These are phyloP conservation scores for Penicillium canariense DNA, from an alignment of 495 filamentous ascomycete genomes.

Conservation along the genomic window DNA sequence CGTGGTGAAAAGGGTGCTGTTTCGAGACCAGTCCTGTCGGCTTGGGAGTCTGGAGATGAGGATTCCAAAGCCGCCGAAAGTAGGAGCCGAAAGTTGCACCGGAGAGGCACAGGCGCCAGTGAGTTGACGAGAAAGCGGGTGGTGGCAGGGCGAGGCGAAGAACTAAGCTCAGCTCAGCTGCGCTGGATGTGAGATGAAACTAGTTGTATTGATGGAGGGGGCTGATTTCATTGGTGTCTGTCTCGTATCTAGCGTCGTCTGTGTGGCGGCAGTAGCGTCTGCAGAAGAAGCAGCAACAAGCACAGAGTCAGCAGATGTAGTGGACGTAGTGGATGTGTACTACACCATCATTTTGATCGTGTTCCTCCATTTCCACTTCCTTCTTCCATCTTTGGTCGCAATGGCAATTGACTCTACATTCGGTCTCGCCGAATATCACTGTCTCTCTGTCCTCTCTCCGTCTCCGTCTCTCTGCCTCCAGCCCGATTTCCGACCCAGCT, in stretches of 20 bases:
- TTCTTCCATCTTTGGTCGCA: neutral
- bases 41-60: neutral
- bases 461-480: neutral
- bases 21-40: neutral
- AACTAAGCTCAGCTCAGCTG: neutral
- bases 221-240: too few relatives aligned
- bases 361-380: neutral
- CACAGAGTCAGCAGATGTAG: neutral
- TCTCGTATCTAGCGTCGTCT: too few relatives aligned
- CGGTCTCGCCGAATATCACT: neutral
- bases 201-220: too few relatives aligned
- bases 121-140: neutral
- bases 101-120: neutral
- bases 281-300: neutral
- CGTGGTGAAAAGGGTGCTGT: neutral
- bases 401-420: neutral
- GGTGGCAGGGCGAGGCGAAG: neutral
- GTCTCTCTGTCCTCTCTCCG: neutral
- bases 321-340: neutral
- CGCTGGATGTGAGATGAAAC: too few relatives aligned
- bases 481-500: slow-evolving; percentile 15
- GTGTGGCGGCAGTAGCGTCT: neutral
- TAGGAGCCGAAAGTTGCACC: neutral
- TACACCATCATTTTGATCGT: neutral
- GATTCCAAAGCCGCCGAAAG: neutral